phyloP scores from a whole-genome alignment of 257 asterid genomes.

The Rubia yunnanensis region DNA sequence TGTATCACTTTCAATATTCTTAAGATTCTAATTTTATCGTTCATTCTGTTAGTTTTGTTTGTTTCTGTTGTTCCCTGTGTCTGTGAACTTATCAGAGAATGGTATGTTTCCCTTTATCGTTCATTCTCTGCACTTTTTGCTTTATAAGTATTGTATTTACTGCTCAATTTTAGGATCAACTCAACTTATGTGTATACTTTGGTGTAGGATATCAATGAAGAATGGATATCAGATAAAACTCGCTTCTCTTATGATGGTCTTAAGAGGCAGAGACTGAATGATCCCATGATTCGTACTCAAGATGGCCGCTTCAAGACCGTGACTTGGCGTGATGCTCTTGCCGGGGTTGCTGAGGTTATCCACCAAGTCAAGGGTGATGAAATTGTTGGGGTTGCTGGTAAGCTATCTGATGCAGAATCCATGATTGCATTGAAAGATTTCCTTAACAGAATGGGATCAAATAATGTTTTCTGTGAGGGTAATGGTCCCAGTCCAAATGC shows the following conservation, averaged over 20 bases:
- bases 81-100: background rate
- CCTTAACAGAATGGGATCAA: slow-evolving; percentile 84
- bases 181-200: slow-evolving; percentile 7
- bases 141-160: background rate
- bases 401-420: slow-evolving; percentile 95
- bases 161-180: slow-evolving; percentile 1
- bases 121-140: background rate
- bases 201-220: slow-evolving; percentile 89
- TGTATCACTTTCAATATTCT: slow-evolving; percentile 7
- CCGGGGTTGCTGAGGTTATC: slow-evolving; percentile 71
- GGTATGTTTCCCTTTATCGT: background rate
- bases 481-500: slow-evolving; percentile 79
- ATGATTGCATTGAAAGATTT: slow-evolving; percentile 92
- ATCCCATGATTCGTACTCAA: slow-evolving; percentile 92
- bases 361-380: slow-evolving; percentile 74
- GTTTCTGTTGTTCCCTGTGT: background rate
- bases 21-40: background rate
- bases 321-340: slow-evolving; percentile 95
- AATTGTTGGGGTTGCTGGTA: slow-evolving; percentile 93
- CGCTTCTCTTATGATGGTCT: slow-evolving; percentile 97
- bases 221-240: slow-evolving; percentile 98
- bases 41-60: background rate
- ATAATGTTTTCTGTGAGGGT: slow-evolving; percentile 92
- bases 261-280: slow-evolving; percentile 96
- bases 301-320: slow-evolving; percentile 96